Percentiles rank a stretch among this genome's conserved stretches.
These are phyloP conservation scores for Heliamphora pulchella DNA, from an alignment of 179 eudicot species.

Conservation along the genomic window DNA sequence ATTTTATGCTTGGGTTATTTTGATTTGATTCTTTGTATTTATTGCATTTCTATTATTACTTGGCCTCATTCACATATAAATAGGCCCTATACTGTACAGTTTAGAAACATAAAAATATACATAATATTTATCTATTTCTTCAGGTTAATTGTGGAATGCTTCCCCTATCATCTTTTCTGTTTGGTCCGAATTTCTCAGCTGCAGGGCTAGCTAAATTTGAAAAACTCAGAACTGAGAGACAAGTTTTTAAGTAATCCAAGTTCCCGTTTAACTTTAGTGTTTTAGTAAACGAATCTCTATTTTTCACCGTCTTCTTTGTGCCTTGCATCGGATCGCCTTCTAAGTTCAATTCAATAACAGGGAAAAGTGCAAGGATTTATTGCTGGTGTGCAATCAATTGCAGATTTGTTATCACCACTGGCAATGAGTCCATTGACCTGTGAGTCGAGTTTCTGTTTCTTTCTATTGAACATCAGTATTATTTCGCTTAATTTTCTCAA, in stretches of 20 bases:
- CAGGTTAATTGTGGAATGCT: no score
- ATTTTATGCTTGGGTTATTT: no score
- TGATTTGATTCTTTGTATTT: no score
- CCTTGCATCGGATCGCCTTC: neutral
- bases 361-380: constrained; percentile 79
- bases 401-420: constrained; percentile 73
- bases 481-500: neutral
- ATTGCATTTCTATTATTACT: no score
- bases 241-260: no score
- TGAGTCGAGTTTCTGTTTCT: constrained; percentile 27
- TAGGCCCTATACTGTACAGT: no score
- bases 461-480: neutral
- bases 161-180: neutral
- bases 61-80: no score
- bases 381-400: constrained; percentile 72
- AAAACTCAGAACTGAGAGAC: no score
- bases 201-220: no score
- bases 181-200: neutral
- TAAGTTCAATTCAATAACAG: constrained; percentile 30
- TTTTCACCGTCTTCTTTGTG: neutral
- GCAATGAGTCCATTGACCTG: constrained; percentile 84
- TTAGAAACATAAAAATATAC: no score
- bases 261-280: no score
- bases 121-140: no score
- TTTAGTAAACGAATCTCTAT: neutral